These are phyloP conservation scores for Flaveria trinervia DNA, from an alignment of 129 eudicot species.

Conservation along the genomic window DNA sequence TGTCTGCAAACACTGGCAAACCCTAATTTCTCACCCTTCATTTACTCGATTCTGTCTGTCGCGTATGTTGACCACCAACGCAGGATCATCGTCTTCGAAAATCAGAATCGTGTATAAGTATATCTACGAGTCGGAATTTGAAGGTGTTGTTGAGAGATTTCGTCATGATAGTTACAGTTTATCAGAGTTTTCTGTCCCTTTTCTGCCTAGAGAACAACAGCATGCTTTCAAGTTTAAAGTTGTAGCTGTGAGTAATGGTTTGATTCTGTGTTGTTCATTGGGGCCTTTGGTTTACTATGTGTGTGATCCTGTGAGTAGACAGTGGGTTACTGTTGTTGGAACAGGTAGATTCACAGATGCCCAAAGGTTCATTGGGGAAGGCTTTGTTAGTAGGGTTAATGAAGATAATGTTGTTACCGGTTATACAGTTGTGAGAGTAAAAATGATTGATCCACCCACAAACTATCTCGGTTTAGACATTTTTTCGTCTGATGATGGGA, in stretches of 20 bases:
- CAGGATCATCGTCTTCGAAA: no score
- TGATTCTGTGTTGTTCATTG: no score
- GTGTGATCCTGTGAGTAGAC: constrained; percentile 38
- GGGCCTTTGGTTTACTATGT: constrained; percentile 26
- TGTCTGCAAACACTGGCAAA: constrained; percentile 47
- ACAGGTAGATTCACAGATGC: neutral
- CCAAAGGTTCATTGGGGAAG: constrained; percentile 24
- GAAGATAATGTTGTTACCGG: constrained; percentile 34
- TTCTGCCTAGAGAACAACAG: no score
- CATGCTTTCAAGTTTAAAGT: no score
- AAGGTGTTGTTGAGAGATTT: no score
- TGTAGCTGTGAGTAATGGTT: no score
- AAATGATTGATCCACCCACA: neutral
- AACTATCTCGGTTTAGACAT: constrained; percentile 14
- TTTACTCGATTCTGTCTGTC: no score
- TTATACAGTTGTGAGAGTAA: constrained; percentile 30
- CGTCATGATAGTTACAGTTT: no score
- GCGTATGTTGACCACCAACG: no score
- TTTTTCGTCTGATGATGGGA: constrained; percentile 26
- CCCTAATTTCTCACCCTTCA: constrained; percentile 3
- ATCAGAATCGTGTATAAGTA: no score
- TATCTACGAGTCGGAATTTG: no score
- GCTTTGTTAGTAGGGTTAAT: constrained; percentile 32
- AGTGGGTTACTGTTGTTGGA: constrained; percentile 26
- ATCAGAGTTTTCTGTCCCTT: no score